Base-by-base conservation (phyloP, 306 rosid species). In the Castanea mollissima region DNA sequence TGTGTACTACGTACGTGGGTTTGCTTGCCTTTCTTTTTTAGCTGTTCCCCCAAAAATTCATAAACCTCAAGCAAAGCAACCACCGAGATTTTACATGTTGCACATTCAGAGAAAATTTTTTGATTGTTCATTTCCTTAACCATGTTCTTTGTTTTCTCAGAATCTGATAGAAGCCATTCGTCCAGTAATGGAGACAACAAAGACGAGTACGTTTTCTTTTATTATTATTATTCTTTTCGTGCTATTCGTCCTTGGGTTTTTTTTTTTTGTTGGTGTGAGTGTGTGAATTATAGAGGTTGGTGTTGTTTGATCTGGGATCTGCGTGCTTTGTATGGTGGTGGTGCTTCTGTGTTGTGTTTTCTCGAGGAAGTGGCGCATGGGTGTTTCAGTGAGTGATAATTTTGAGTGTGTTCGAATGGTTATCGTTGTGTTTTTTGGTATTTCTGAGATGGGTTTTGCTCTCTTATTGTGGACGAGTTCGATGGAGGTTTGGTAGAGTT, bases 81-180 rank as follows among this genome's bases (percentile, higher is more conserved):
- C 46, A 38, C 46, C 46, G 46, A 38, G 46, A 38, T 38, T 38
- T 38, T 38, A 38, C 46, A 7, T 54, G 41, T 4, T 18, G 49
- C 71, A 21, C 87, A 44, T 67, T 70, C 69, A 75, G n/a, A 73
- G 60, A 75, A 54, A 76, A 7, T 2, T 77, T 77, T 80, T 31
- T 16, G 55, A 12, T 69, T n/a, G 76, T 13, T 70, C 75, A 69
- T 55, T 56, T 77, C 71, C 65, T 74, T 87, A 51, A 23, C 82
- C 78, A 75, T 78, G 64, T 74, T 71, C 64, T 84, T 80, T 74
- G 78, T 65, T 76, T 51, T 27, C 18, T 9, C 90, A 91, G 97
- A 89, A 75, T 88, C 88, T 74, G 96, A 90, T 94, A 87, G 84
- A 71, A 88, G 89, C 78, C 52, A 73, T 71, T 88, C 90, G n/a